These are phyloP conservation scores for Picochlorum sp. DNA, from an alignment of 139 green algal genomes.

Conservation along the genomic window DNA sequence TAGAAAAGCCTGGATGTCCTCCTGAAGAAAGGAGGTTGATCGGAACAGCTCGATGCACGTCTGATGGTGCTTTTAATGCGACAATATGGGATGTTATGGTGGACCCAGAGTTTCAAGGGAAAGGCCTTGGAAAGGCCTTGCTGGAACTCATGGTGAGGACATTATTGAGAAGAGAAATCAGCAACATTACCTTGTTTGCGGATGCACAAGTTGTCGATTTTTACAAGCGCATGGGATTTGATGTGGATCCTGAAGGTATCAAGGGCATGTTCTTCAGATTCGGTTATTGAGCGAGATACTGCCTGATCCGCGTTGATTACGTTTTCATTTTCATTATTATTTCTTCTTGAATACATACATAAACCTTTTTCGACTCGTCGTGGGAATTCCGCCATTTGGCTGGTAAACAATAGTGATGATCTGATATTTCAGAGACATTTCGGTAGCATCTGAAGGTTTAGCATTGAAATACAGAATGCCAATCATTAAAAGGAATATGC, in stretches of 20 bases:
- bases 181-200: slow-evolving; percentile 96
- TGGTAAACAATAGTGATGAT: too few relatives aligned
- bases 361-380: too few relatives aligned
- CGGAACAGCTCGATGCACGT: slow-evolving; percentile 78
- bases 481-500: too few relatives aligned
- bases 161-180: slow-evolving; percentile 80
- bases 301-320: too few relatives aligned
- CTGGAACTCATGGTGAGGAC: slow-evolving; percentile 83
- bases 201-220: slow-evolving; percentile 84
- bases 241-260: slow-evolving; percentile 85
- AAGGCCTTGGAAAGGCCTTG: slow-evolving; percentile 88
- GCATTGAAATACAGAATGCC: too few relatives aligned
- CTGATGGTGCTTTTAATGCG: slow-evolving; percentile 93
- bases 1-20: slow-evolving; percentile 20
- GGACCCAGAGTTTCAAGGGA: slow-evolving; percentile 78
- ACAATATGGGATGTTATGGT: slow-evolving; percentile 98
- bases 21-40: slow-evolving; percentile 47
- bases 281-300: background rate
- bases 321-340: too few relatives aligned
- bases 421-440: too few relatives aligned
- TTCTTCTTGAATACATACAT: too few relatives aligned
- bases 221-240: slow-evolving; percentile 83
- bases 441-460: too few relatives aligned
- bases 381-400: too few relatives aligned
- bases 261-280: slow-evolving; percentile 71